phyloP scores from a whole-genome alignment of 371 early-diverging fungal genomes.

The Catenaria anguillulae region DNA sequence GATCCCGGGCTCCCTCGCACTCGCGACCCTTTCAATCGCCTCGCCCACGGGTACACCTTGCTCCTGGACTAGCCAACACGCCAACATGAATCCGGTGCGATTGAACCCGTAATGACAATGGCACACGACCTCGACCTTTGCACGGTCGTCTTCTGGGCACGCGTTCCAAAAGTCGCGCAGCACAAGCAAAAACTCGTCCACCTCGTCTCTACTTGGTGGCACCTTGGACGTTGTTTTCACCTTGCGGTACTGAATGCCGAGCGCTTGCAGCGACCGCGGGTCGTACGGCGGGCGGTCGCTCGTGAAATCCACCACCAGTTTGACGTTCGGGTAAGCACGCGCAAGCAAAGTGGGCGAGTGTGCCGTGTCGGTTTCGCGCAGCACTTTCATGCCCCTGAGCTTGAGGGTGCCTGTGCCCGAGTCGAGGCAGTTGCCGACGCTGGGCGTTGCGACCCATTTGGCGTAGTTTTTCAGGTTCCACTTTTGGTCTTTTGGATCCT shows the following conservation, averaged over 20 bases:
- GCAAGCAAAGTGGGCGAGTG: constrained; percentile 5
- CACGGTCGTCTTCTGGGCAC: not conserved
- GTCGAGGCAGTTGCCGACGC: not conserved
- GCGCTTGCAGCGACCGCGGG: not conserved
- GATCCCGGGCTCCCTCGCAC: not conserved
- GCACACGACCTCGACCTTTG: not conserved
- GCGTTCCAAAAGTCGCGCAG: constrained; percentile 5
- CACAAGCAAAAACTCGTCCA: constrained; percentile 2
- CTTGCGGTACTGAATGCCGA: not conserved
- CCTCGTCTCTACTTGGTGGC: constrained; percentile 5
- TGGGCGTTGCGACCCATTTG: not conserved
- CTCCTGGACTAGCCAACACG: not conserved
- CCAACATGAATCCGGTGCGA: constrained; percentile 9
- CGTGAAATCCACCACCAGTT: constrained; percentile 6
- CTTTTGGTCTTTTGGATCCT: not conserved
- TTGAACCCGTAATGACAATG: constrained; percentile 12
- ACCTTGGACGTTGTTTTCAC: constrained; percentile 6
- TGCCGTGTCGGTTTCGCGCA: constrained; percentile 8
- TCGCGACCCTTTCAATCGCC: not conserved
- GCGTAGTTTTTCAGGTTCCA: not conserved
- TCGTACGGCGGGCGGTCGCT: constrained; percentile 9
- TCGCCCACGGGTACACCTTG: constrained; percentile 4
- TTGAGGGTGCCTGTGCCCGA: too few species aligned
- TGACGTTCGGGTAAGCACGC: constrained; percentile 1
- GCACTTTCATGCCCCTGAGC: constrained; percentile 9